Base-by-base conservation (phyloP, 306 rosid species). In the Malus fusca region DNA sequence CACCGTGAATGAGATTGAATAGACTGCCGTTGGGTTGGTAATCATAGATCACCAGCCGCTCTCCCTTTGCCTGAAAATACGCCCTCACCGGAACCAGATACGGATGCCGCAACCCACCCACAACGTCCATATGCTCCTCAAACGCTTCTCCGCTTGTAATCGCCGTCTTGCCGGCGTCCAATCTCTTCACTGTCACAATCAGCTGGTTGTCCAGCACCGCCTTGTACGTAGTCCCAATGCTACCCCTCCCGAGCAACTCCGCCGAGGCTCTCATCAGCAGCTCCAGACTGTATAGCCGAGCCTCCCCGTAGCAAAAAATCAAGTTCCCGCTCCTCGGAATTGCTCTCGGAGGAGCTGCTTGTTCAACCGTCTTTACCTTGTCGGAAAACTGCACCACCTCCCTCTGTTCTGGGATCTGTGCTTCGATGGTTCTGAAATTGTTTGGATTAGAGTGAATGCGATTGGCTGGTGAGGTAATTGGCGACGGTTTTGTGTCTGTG, bases 191-290 rank as follows among this genome's bases (percentile, higher is more conserved):
- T 31, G 98, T 90, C 74, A 90, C 80, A 6, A 81, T 79, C 33
- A 88, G 65, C 76, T 78, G 88, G 81, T 83, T 87, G 74, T 88
- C 91, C 60, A 94, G 60, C 76, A 91, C 97, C 26, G 96, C 98
- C 83, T 94, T 94, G 81, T 94, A 94, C 5, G 98, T 94, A 2
- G 96, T 86, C 55, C 97, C 98, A 14, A 88, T 81, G 8, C 84
- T 85, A 22, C 98, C 98, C 55, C 97, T 87, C 2, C 97, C 98
- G 2, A 94, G 84, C 37, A 94, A 79, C 90, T 94, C 98, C 25
- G 98, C 98, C 58, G 98, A 91, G 8, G 91, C 98, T 40, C 88
- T 80, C 98, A 94, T 94, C 52, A 94, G 77, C 87, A 87, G 90
- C 71, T 94, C 97, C 87, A 92, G 73, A 61, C 85, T 88, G 69